These are phyloP conservation scores for Lactarius pseudohatsudake DNA, from an alignment of 768 basidiomycete species.

Conservation along the genomic window DNA sequence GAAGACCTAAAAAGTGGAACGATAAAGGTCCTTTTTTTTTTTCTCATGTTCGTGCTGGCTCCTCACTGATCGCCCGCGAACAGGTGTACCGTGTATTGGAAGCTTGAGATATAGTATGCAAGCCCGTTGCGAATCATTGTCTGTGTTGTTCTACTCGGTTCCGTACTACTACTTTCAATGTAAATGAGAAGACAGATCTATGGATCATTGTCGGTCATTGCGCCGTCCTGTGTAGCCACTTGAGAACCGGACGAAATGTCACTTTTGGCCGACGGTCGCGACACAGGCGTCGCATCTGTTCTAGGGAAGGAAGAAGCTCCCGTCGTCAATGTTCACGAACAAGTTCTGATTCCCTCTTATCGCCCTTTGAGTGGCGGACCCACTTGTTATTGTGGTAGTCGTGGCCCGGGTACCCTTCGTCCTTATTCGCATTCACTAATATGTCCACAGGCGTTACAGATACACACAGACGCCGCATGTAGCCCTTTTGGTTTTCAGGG, in stretches of 20 bases:
- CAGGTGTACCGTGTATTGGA: slow-evolving; percentile 37
- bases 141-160: slow-evolving; percentile 2
- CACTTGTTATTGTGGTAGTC: not conserved
- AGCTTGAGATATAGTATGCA: slow-evolving; percentile 25
- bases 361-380: not conserved
- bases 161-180: slow-evolving; percentile 10
- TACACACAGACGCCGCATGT: not conserved
- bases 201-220: not conserved
- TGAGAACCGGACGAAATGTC: not conserved
- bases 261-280: not conserved
- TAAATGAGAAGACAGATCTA: not conserved
- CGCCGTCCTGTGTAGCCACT: not conserved
- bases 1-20: slow-evolving; percentile 87
- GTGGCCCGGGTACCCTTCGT: not conserved
- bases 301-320: slow-evolving; percentile 5
- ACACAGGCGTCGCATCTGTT: not conserved
- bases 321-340: not conserved
- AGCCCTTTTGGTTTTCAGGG: not conserved
- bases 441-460: not conserved
- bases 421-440: not conserved
- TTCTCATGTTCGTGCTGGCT: not conserved
- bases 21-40: slow-evolving; percentile 56
- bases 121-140: not conserved
- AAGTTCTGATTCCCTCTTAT: not conserved
- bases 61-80: not conserved